These are phyloP conservation scores for Scheffersomyces ergatensis DNA, from an alignment of 805 yeast species.

Conservation along the genomic window DNA sequence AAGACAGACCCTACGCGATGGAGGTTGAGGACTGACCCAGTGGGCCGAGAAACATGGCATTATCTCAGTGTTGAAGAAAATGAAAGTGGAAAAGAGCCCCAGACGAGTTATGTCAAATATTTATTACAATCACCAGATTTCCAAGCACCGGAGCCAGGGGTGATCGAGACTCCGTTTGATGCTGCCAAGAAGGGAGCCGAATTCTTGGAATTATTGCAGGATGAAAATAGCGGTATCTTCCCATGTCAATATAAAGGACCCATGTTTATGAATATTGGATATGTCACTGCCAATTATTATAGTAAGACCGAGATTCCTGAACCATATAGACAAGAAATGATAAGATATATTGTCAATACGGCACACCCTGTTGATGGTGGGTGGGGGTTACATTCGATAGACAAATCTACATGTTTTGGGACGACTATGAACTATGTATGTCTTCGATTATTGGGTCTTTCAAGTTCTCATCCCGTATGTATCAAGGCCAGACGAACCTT, in stretches of 20 bases:
- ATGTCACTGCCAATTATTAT: conserved; percentile 70
- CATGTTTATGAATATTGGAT: conserved; percentile 94
- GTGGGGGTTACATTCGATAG: conserved; percentile 94
- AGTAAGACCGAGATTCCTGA: conserved; percentile 68
- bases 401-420: conserved; percentile 94
- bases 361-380: conserved; percentile 99
- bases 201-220: conserved; percentile 71
- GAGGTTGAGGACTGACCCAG: conserved; percentile 66
- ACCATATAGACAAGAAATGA: conserved; percentile 63
- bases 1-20: conserved; percentile 70
- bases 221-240: conserved; percentile 71
- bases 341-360: conserved; percentile 83
- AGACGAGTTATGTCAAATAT: conserved; percentile 56
- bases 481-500: conserved; percentile 72
- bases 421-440: conserved; percentile 82
- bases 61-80: conserved; percentile 46
- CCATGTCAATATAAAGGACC: conserved; percentile 97
- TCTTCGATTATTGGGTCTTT: conserved; percentile 78
- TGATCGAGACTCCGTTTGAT: conserved; percentile 47
- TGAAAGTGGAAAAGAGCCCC: conserved; percentile 44
- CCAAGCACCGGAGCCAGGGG: conserved; percentile 35
- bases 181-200: conserved; percentile 74
- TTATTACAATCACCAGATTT: conserved; percentile 42
- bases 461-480: conserved; percentile 73
- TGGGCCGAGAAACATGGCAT: conserved; percentile 84